Evolutionary conservation across 768 basidiomycete species (phyloP), one percentile per base, ranked within the genome.

Genomic region (Trametes cingulata): DNA sequence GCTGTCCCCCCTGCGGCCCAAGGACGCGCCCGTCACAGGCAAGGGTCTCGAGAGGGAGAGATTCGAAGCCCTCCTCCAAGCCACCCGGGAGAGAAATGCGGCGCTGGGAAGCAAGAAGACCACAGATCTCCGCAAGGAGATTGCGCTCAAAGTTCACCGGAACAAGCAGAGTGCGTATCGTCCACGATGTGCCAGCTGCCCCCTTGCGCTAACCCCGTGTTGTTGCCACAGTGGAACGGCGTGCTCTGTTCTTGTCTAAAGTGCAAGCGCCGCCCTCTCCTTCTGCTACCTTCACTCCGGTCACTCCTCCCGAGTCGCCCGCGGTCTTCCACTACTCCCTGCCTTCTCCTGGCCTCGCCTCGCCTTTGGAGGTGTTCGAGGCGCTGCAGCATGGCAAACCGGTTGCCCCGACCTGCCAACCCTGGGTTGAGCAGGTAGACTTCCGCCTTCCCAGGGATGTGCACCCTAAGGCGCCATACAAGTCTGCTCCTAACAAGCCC

Each of bases 201-300:
- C n/a, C 51, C 39, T 36, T 39, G 37, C 52, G 17, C 56, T 47
- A 17, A 50, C 46, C 47, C 25, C 33, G 27, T 47, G 47, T 19
- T 56, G 35, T 58, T 45, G 25, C 61, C 24, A 36, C 48, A 56
- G 61, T 65, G 61, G 87, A 89, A 71, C 82, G 91, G 53, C 86
- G 90, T 27, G 86, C 88, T 4, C 77, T 82, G 58, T 92, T 93
- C 75, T 75, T 92, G 25, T 87, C 86, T 59, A 92, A 86, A 73
- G 75, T 93, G 42, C 77, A 82, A 39, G 85, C 85, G n/a, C 82
- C 85, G 20, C 84, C 86, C 2, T 86, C 84, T 8, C 81, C 86
- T 10, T 79, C 82, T 10, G 83, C 86, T 19, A 78, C 81, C 24
- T 68, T 74, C 45, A 77, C 79, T 13, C 85, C 88, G 12, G 85